Evolutionary conservation across 2,329 filamentous ascomycete species (phyloP).

Genomic region (Trichophyton mentagrophytes): DNA sequence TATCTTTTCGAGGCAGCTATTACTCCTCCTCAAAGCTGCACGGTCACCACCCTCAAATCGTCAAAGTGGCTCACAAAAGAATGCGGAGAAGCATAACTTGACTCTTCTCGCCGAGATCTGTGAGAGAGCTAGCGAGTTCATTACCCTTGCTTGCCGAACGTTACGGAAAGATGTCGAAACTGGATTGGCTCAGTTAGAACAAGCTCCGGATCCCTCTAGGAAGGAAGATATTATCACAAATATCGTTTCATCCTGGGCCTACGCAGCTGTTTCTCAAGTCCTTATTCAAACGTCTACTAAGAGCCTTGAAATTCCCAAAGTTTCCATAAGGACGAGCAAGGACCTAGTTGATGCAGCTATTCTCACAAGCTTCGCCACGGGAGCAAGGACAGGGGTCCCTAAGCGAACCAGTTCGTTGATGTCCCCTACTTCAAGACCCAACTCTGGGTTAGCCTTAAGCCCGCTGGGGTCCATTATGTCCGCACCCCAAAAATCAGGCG

Average conservation of each 20-base stretch:
- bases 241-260: slow-evolving; percentile 36
- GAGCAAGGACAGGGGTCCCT: slow-evolving; percentile 22
- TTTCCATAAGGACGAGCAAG: slow-evolving; percentile 23
- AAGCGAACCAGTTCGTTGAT: slow-evolving; percentile 24
- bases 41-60: slow-evolving; percentile 39
- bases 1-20: slow-evolving; percentile 79
- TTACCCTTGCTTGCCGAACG: slow-evolving; percentile 64
- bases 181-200: slow-evolving; percentile 39
- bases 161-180: slow-evolving; percentile 64
- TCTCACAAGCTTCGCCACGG: slow-evolving; percentile 13
- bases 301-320: slow-evolving; percentile 25
- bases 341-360: slow-evolving; percentile 16
- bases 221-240: slow-evolving; percentile 30
- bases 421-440: slow-evolving; percentile 11
- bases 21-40: slow-evolving; percentile 68
- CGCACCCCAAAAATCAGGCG: slow-evolving; percentile 39
- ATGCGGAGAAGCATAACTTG: slow-evolving; percentile 40
- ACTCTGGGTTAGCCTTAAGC: background rate
- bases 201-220: slow-evolving; percentile 20
- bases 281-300: slow-evolving; percentile 30
- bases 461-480: background rate
- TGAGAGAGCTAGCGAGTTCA: slow-evolving; percentile 67
- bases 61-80: slow-evolving; percentile 20
- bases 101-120: slow-evolving; percentile 80
- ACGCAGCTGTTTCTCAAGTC: slow-evolving; percentile 32